phyloP scores from a whole-genome alignment of 495 filamentous ascomycete genomes.

The Lepraria neglecta region DNA sequence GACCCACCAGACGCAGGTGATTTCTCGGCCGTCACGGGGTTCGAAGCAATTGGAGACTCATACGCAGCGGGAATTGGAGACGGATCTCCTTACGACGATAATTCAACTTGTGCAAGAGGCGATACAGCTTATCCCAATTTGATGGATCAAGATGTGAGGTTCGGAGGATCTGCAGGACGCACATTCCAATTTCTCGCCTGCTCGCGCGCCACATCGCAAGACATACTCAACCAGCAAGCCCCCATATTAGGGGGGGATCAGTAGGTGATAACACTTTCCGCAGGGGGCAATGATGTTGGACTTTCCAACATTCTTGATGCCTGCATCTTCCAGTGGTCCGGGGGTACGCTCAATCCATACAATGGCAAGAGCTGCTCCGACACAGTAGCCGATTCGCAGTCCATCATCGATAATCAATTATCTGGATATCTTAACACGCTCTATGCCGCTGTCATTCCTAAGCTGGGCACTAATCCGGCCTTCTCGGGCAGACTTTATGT shows the following conservation, averaged over 20 bases:
- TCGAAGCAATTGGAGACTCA: no score
- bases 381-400: no score
- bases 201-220: constrained; percentile 20
- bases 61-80: background rate
- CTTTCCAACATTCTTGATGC: constrained; percentile 25
- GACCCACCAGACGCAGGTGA: no score
- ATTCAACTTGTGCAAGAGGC: background rate
- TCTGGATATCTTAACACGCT: constrained; percentile 5
- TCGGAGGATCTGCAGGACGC: background rate
- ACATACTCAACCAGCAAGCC: constrained; percentile 18
- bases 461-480: background rate
- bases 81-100: background rate
- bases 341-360: background rate
- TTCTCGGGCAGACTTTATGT: constrained; percentile 19
- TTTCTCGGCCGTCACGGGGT: no score
- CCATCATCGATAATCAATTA: constrained; percentile 7
- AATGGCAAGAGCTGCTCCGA: background rate
- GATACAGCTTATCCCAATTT: constrained; percentile 3
- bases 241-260: constrained; percentile 8
- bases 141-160: background rate
- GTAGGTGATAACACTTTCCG: constrained; percentile 20
- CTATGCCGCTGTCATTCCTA: constrained; percentile 7
- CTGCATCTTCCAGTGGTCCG: constrained; percentile 27
- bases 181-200: constrained; percentile 22
- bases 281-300: constrained; percentile 28